Percentiles rank a stretch among this genome's conserved stretches.
These are phyloP conservation scores for Nitzschia putrida DNA, from an alignment of 108 stramenopile genomes.

Conservation along the genomic window DNA sequence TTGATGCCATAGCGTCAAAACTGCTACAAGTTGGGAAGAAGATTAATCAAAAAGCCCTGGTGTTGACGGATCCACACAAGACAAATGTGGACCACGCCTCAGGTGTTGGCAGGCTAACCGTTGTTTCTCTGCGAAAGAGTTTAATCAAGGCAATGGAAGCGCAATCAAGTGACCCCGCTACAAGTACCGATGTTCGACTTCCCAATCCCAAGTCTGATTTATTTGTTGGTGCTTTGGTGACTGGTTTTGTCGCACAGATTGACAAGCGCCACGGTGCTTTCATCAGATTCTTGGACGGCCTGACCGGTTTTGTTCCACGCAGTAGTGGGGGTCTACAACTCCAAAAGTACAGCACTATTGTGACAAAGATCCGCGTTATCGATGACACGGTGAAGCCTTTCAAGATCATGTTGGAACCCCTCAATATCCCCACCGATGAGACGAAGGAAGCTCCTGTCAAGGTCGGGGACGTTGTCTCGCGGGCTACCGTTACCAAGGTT, in stretches of 20 bases:
- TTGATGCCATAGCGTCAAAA: slow-evolving; percentile 61
- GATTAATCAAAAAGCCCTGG: slow-evolving; percentile 66
- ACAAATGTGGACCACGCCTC: slow-evolving; percentile 52
- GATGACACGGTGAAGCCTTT: slow-evolving; percentile 65
- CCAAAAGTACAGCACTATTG: slow-evolving; percentile 57
- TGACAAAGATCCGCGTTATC: slow-evolving; percentile 67
- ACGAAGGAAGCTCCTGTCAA: slow-evolving; percentile 28
- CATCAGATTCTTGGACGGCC: slow-evolving; percentile 74
- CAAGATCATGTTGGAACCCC: slow-evolving; percentile 62
- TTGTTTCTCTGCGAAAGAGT: slow-evolving; percentile 66
- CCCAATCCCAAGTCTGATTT: slow-evolving; percentile 57
- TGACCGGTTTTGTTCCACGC: slow-evolving; percentile 83
- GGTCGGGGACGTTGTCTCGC: slow-evolving; percentile 60
- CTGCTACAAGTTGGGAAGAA: slow-evolving; percentile 72
- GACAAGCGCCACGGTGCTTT: slow-evolving; percentile 82
- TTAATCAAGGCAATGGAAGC: slow-evolving; percentile 56
- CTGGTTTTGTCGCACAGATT: slow-evolving; percentile 69
- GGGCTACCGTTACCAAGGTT: slow-evolving; percentile 53
- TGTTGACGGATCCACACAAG: slow-evolving; percentile 60
- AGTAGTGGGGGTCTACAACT: slow-evolving; percentile 74
- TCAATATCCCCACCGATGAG: slow-evolving; percentile 22
- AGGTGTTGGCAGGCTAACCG: slow-evolving; percentile 55
- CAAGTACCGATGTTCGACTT: slow-evolving; percentile 40
- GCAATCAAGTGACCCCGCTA: background rate
- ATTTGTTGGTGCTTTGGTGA: slow-evolving; percentile 66